Conservation (phyloP, 768 basidiomycete species). For the Sporobolomyces roseus region DNA sequence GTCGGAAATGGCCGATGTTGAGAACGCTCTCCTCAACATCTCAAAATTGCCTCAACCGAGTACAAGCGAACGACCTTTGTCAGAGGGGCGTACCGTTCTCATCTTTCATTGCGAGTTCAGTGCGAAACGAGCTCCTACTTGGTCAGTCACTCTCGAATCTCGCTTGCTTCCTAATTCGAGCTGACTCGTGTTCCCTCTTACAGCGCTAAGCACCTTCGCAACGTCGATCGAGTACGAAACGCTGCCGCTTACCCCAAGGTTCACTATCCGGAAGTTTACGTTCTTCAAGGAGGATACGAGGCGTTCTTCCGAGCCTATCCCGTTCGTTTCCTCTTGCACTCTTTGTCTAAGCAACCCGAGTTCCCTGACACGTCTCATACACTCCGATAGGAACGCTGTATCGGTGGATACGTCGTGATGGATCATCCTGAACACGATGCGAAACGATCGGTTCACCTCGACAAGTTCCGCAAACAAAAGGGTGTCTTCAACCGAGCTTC, state of each 20-base stretch:
- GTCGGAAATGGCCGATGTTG: constrained; percentile 71
- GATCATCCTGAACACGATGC: constrained; percentile 80
- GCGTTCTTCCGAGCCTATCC: constrained; percentile 71
- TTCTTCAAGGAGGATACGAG: constrained; percentile 93
- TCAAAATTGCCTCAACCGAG: constrained; percentile 47
- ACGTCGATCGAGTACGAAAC: constrained; percentile 82
- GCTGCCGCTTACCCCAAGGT: constrained; percentile 81
- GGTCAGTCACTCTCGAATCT: constrained; percentile 57
- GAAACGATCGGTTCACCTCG: constrained; percentile 77
- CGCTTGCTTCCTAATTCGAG: neutral
- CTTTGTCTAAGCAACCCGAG: no score
- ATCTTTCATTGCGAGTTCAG: constrained; percentile 99
- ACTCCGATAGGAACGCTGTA: constrained; percentile 58
- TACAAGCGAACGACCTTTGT: constrained; percentile 55
- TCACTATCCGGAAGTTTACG: constrained; percentile 93
- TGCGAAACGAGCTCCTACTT: constrained; percentile 88
- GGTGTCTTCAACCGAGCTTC: constrained; percentile 39
- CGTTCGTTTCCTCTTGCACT: constrained; percentile 42
- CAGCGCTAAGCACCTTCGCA: constrained; percentile 89
- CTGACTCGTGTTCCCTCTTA: neutral
- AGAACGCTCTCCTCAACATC: constrained; percentile 65
- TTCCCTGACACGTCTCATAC: neutral
- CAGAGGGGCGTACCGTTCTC: constrained; percentile 68
- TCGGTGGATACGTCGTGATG: constrained; percentile 82
- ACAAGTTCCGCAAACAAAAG: constrained; percentile 72